Conservation (phyloP, 805 yeast species). For the Saccharomycopsis guyanensis region DNA sequence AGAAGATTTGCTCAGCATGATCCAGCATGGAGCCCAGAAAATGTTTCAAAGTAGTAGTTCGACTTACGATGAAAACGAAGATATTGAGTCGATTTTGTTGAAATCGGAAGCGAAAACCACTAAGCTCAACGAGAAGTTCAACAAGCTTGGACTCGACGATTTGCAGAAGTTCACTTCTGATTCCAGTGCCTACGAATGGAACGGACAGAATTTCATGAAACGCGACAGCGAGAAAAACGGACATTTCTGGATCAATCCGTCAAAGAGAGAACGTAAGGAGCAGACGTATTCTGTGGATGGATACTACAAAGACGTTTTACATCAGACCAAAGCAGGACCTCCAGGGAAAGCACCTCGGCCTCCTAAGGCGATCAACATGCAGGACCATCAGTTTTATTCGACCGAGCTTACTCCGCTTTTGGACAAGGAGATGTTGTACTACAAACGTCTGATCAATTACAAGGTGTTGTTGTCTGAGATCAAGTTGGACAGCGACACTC, state of each 20-base stretch:
- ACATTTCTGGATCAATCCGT: slow-evolving; percentile 64
- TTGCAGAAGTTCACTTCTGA: slow-evolving; percentile 86
- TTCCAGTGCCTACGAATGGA: slow-evolving; percentile 93
- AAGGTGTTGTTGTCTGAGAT: slow-evolving; percentile 53
- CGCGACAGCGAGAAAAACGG: slow-evolving; percentile 31
- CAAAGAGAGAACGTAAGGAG: slow-evolving; percentile 69
- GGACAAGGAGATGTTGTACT: slow-evolving; percentile 58
- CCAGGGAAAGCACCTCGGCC: slow-evolving; percentile 41
- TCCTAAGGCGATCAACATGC: slow-evolving; percentile 56
- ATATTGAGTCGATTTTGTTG: slow-evolving; percentile 74
- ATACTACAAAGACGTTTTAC: slow-evolving; percentile 63
- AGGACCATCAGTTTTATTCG: slow-evolving; percentile 71
- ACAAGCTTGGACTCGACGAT: slow-evolving; percentile 85
- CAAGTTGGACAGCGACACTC: slow-evolving; percentile 48
- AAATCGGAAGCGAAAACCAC: slow-evolving; percentile 80
- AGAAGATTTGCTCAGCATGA: slow-evolving; percentile 89
- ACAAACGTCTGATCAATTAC: slow-evolving; percentile 51
- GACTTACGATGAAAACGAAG: slow-evolving; percentile 41
- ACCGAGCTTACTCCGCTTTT: slow-evolving; percentile 43
- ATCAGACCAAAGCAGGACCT: slow-evolving; percentile 22
- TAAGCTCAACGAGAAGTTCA: slow-evolving; percentile 70
- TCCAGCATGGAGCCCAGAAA: slow-evolving; percentile 91
- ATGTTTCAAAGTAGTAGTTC: slow-evolving; percentile 52
- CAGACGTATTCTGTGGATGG: slow-evolving; percentile 73
- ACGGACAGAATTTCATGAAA: slow-evolving; percentile 62